Evolutionary conservation across 2,329 filamentous ascomycete species (phyloP), one percentile per base, ranked within the genome.

Genomic region (Aspergillus spinulosporus): DNA sequence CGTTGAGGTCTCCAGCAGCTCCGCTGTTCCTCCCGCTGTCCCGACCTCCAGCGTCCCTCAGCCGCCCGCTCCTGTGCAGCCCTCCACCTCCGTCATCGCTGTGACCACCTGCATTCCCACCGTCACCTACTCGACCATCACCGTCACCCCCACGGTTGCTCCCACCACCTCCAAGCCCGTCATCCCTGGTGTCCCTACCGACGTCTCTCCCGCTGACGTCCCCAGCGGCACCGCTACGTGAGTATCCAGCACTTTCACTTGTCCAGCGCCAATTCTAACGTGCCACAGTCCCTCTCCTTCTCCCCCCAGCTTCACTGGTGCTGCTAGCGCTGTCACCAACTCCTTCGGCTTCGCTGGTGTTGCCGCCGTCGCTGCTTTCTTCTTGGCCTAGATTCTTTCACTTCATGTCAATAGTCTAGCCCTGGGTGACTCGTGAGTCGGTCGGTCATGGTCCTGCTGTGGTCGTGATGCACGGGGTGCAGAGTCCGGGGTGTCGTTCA

Each of bases 51-150:
- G 11, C 32, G 45, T 48, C 45, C 45, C 45, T 48, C 31, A 48
- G 45, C 37, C 11, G 37, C 37, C 37, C 12, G 37, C 11, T n/a
- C 37, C 32, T 14, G 14, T 8, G 14, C 45, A 47, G 31, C 31
- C 14, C 14, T 9, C 49, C 62, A 50, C 59, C 62, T 64, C 65
- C 47, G 67, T 70, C 56, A 61, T 70, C 53, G 58, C 68, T 46
- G 59, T 68, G 54, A 67, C 67, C 64, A 70, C 68, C 63, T 70
- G 68, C 58, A 58, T 70, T 14, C 68, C 68, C 54, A 69, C 64
- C 60, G 66, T 68, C 64, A 69, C 56, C 62, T 63, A 67, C 62
- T 68, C 63, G 28, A 68, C 66, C 64, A 57, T 68, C 62, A 66
- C 65, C 49, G 54, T 65, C 49, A 57, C 56, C 59, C 63, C 64